Percentiles rank a stretch among this genome's conserved stretches.
Evolutionary conservation across 2,329 filamentous ascomycete species (phyloP).

Genomic region (Tolypocladium ophioglossoides): DNA sequence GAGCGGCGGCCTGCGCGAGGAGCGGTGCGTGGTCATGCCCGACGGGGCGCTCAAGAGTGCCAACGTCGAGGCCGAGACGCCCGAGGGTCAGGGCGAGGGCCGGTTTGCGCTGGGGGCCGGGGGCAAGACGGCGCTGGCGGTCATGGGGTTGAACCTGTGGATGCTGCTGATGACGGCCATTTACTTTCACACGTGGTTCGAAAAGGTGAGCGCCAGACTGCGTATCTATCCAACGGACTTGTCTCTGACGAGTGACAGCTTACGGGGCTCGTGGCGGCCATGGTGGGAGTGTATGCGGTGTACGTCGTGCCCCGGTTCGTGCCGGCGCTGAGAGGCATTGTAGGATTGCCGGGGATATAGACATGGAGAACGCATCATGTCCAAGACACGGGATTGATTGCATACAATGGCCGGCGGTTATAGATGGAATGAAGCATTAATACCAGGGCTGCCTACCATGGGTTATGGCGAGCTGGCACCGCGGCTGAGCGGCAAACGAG

Average conservation of each 20-base stretch:
- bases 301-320: constrained; percentile 43
- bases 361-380: neutral
- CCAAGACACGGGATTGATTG: neutral
- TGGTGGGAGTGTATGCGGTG: constrained; percentile 34
- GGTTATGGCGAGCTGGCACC: neutral
- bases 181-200: constrained; percentile 97
- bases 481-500: no score
- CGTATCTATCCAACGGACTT: neutral
- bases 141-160: constrained; percentile 71
- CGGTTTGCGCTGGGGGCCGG: constrained; percentile 30
- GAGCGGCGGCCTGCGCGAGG: constrained; percentile 37
- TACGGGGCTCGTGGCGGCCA: constrained; percentile 41
- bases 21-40: constrained; percentile 52
- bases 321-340: constrained; percentile 30
- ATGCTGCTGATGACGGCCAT: constrained; percentile 98
- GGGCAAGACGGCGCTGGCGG: constrained; percentile 45
- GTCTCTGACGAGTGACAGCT: constrained; percentile 27
- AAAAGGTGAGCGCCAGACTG: constrained; percentile 57
- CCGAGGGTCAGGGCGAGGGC: constrained; percentile 12
- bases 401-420: neutral
- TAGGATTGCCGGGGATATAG: constrained; percentile 43
- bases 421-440: neutral
- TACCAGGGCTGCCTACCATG: neutral
- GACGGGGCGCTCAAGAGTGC: constrained; percentile 57
- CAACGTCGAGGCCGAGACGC: constrained; percentile 31